Conservation (phyloP, 148 eudicot species). For the Arbutus unedo region DNA sequence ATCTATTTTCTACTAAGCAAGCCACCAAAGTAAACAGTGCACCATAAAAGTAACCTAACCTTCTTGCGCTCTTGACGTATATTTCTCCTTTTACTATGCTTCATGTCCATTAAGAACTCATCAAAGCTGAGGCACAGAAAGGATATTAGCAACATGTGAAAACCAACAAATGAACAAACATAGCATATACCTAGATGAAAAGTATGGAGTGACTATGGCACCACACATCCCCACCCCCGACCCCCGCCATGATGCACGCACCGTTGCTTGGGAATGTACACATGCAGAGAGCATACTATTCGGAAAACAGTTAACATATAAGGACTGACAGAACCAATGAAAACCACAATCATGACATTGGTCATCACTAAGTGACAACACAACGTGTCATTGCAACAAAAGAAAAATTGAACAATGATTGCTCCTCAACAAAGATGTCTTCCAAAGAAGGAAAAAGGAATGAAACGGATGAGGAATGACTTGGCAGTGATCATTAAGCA, state of each 20-base stretch:
- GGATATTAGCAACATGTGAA: not conserved
- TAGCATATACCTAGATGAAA: not conserved
- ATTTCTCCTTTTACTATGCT: conserved; percentile 91
- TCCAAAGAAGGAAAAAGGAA: not conserved
- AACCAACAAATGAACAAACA: not conserved
- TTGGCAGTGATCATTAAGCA: not conserved
- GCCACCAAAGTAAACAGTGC: conserved; percentile 9
- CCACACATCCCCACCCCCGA: no score
- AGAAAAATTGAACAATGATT: no score
- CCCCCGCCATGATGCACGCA: no score
- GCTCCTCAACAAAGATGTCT: not conserved
- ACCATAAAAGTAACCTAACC: conserved; percentile 35
- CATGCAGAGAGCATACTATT: not conserved
- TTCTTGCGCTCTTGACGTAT: conserved; percentile 98
- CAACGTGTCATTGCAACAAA: not conserved
- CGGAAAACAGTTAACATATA: not conserved
- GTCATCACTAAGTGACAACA: not conserved
- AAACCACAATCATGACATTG: not conserved
- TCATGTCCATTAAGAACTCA: conserved; percentile 94
- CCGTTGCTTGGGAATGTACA: no score
- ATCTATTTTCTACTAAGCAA: not conserved
- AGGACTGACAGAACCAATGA: not conserved
- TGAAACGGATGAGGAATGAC: not conserved
- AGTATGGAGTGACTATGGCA: not conserved
- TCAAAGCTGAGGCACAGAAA: conserved; percentile 63